These are phyloP conservation scores for Mortierella sp. DNA, from an alignment of 371 early-diverging fungal species.

Conservation along the genomic window DNA sequence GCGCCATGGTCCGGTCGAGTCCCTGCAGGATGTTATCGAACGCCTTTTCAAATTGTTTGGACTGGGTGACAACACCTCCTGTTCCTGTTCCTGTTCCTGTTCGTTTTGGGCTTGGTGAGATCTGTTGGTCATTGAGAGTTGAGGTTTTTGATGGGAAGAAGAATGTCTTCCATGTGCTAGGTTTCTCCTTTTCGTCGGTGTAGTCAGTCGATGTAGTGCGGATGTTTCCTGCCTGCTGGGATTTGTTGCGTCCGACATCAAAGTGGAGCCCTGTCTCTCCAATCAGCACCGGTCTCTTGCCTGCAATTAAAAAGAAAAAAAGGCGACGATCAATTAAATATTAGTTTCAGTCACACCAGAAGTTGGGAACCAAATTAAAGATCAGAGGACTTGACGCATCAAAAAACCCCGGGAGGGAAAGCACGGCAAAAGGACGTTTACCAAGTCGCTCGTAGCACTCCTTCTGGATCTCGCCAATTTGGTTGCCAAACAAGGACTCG, in stretches of 20 bases:
- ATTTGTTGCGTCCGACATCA: slow-evolving; percentile 66
- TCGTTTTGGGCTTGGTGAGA: not conserved
- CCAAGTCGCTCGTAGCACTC: slow-evolving; percentile 68
- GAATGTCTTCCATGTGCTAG: not conserved
- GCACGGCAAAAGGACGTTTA: not conserved
- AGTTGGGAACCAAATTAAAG: not conserved
- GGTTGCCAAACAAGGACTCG: slow-evolving; percentile 69
- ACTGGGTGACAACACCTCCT: no score
- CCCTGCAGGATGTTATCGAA: slow-evolving; percentile 78
- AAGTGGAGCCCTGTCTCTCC: slow-evolving; percentile 84
- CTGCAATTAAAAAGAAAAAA: not conserved
- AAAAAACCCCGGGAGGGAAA: not conserved
- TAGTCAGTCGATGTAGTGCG: not conserved
- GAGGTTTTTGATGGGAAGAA: not conserved
- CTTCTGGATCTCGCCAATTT: slow-evolving; percentile 63
- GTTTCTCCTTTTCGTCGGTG: not conserved
- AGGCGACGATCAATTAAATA: not conserved
- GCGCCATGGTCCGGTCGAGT: slow-evolving; percentile 67
- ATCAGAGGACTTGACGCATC: not conserved
- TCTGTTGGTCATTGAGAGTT: no score
- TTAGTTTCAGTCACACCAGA: not conserved
- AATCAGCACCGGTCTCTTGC: slow-evolving; percentile 66
- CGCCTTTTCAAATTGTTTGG: slow-evolving; percentile 56
- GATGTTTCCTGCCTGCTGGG: slow-evolving; percentile 42
- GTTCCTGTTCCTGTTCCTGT: slow-evolving; percentile 10